phyloP scores from a whole-genome alignment of 2,329 filamentous ascomycete genomes.

The Hymenoscyphus linearis region DNA sequence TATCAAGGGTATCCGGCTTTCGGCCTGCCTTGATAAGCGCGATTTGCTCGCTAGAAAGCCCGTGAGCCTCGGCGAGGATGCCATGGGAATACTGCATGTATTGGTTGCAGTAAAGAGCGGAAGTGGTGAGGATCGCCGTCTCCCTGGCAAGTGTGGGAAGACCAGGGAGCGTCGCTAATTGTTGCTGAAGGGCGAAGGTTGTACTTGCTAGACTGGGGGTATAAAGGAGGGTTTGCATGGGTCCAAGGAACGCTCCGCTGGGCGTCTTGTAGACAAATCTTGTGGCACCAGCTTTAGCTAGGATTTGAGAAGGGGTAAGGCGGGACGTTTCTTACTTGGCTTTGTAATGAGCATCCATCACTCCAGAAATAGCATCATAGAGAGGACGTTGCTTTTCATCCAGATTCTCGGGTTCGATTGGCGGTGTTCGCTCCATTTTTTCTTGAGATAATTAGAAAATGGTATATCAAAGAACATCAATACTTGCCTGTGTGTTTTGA shows the following conservation, averaged over 20 bases:
- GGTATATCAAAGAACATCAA: neutral
- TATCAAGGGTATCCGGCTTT: neutral
- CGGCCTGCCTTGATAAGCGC: neutral
- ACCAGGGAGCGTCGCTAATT: neutral
- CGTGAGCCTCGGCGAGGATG: neutral
- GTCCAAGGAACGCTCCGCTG: neutral
- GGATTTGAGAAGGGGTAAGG: neutral
- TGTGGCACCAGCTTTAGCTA: neutral
- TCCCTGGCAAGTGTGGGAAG: neutral
- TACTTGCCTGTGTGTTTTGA: neutral
- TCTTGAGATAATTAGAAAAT: neutral
- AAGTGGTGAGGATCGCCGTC: neutral
- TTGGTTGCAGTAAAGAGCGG: neutral
- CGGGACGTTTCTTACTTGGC: neutral
- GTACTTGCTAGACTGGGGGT: neutral
- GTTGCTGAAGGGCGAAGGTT: neutral
- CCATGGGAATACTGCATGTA: conserved; percentile 1
- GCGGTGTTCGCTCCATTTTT: neutral
- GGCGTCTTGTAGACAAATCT: conserved; percentile 1
- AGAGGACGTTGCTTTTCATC: neutral
- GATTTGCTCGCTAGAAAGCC: neutral
- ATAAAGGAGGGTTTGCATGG: neutral
- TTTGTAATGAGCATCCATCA: neutral
- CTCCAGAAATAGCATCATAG: neutral
- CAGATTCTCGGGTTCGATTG: neutral